These are phyloP conservation scores for Pleurotus ostreatus DNA, from an alignment of 768 basidiomycete genomes.

Conservation along the genomic window DNA sequence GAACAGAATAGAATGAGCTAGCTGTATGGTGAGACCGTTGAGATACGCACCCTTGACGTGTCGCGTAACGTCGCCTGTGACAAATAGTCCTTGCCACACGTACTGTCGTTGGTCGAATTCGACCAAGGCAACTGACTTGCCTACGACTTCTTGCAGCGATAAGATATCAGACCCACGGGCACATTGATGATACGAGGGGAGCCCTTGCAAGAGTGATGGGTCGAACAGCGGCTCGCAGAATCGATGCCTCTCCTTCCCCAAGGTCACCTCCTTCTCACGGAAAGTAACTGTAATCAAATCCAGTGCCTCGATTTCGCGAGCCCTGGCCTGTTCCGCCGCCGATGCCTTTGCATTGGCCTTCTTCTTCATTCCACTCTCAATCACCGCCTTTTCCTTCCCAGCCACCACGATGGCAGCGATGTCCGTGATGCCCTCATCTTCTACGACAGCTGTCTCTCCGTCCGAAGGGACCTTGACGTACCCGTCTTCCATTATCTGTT, in stretches of 20 bases:
- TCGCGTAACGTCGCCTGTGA: constrained; percentile 74
- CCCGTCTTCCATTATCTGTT: constrained; percentile 59
- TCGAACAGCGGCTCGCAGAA: constrained; percentile 91
- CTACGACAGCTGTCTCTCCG: constrained; percentile 61
- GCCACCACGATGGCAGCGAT: constrained; percentile 88
- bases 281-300: constrained; percentile 80
- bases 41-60: constrained; percentile 59
- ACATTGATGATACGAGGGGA: constrained; percentile 24
- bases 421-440: constrained; percentile 85
- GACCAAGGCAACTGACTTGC: constrained; percentile 52
- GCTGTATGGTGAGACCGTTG: too few relatives aligned
- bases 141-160: constrained; percentile 66
- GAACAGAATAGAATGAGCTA: neutral
- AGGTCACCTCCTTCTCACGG: constrained; percentile 61
- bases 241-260: constrained; percentile 86
- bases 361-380: constrained; percentile 81
- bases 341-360: constrained; percentile 66
- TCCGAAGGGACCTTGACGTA: constrained; percentile 71
- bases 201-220: constrained; percentile 47
- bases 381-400: constrained; percentile 87
- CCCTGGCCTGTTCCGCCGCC: constrained; percentile 77
- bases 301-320: constrained; percentile 77
- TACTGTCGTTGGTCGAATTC: constrained; percentile 67
- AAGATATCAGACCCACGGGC: constrained; percentile 24
- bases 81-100: constrained; percentile 75